These are phyloP conservation scores for Paspalum vaginatum DNA, from an alignment of 176 grass and related monocot species.

Conservation along the genomic window DNA sequence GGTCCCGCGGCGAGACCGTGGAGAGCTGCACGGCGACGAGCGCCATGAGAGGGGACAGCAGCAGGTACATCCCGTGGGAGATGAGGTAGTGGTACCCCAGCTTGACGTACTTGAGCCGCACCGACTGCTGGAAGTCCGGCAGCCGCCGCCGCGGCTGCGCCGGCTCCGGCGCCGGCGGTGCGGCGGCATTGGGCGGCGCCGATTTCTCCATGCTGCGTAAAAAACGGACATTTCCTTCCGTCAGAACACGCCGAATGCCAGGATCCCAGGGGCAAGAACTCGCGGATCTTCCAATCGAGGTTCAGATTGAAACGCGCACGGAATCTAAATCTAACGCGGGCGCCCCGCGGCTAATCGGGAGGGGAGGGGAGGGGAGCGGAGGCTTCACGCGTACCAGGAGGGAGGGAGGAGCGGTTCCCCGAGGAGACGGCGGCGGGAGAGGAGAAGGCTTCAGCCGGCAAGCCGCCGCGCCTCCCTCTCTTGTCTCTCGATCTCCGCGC, in stretches of 20 bases:
- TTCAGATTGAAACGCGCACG: neutral
- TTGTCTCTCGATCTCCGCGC: slow-evolving; percentile 20
- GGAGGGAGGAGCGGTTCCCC: neutral
- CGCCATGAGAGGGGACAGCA: slow-evolving; percentile 71
- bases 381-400: slow-evolving; percentile 32
- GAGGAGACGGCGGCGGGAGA: neutral
- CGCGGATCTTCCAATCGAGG: slow-evolving; percentile 3
- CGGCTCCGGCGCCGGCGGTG: neutral
- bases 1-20: slow-evolving; percentile 63
- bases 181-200: slow-evolving; percentile 32
- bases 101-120: slow-evolving; percentile 94
- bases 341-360: neutral
- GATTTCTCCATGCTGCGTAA: slow-evolving; percentile 38
- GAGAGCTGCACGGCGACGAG: slow-evolving; percentile 77
- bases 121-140: slow-evolving; percentile 93
- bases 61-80: slow-evolving; percentile 92
- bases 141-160: slow-evolving; percentile 48
- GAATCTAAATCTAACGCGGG: slow-evolving; percentile 20
- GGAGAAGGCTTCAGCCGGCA: slow-evolving; percentile 11
- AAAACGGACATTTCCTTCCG: slow-evolving; percentile 13
- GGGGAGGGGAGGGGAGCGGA: neutral
- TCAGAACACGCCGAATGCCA: slow-evolving; percentile 10
- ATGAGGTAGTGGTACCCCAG: slow-evolving; percentile 98
- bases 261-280: slow-evolving; percentile 38
- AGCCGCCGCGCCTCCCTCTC: slow-evolving; percentile 19